These are phyloP conservation scores for Forsythia suspensa DNA, from an alignment of 257 asterid species.

Conservation along the genomic window DNA sequence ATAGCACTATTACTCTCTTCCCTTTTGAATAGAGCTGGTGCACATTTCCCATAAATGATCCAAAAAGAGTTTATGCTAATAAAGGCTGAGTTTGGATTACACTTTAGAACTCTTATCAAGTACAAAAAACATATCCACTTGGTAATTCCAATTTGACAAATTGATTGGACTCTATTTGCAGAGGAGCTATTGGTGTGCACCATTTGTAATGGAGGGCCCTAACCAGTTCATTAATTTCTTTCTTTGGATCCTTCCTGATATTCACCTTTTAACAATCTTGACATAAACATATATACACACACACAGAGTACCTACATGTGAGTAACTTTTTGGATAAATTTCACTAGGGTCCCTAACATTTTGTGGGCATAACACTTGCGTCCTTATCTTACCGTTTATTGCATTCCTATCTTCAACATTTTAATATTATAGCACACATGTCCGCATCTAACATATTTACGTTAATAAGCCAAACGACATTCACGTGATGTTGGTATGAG, in stretches of 20 bases:
- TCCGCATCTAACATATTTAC: too few relatives aligned
- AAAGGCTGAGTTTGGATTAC: slow-evolving; percentile 8
- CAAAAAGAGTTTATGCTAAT: not conserved
- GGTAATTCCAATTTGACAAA: slow-evolving; percentile 28
- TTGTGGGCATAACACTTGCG: too few relatives aligned
- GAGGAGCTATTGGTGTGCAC: not conserved
- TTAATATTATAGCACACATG: too few relatives aligned
- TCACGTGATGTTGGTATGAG: too few relatives aligned
- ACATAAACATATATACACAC: not conserved
- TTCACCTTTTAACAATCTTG: not conserved
- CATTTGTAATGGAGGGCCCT: slow-evolving; percentile 17
- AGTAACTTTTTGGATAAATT: too few relatives aligned
- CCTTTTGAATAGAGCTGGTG: not conserved
- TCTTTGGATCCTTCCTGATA: not conserved
- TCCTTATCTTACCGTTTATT: too few relatives aligned
- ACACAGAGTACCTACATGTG: not conserved
- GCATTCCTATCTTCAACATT: too few relatives aligned
- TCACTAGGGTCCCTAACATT: too few relatives aligned
- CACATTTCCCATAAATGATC: slow-evolving; percentile 13
- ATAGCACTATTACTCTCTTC: too few relatives aligned
- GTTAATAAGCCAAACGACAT: too few relatives aligned
- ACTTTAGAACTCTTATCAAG: slow-evolving; percentile 12
- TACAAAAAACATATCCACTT: slow-evolving; percentile 13
- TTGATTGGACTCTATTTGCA: slow-evolving; percentile 25
- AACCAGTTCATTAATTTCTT: slow-evolving; percentile 11